Percentiles rank a stretch among this genome's conserved stretches.
Evolutionary conservation across 2,329 filamentous ascomycete species (phyloP).

Genomic region (Scolecobasidium constrictum): DNA sequence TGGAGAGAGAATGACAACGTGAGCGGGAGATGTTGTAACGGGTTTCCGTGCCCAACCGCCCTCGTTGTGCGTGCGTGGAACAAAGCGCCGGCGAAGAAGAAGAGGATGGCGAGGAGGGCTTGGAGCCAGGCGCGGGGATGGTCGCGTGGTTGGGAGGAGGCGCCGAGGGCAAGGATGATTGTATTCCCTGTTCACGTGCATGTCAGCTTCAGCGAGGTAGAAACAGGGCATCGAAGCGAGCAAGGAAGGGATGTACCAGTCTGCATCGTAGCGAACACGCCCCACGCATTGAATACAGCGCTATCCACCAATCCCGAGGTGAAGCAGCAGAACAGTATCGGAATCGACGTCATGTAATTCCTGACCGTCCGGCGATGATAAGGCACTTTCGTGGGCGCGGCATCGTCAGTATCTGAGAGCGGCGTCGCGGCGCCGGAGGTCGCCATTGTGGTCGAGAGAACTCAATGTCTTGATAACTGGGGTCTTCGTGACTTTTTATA

Average conservation of each 20-base stretch:
- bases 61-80: constrained; percentile 14
- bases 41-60: constrained; percentile 15
- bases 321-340: constrained; percentile 33
- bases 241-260: constrained; percentile 36
- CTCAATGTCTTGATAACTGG: too few relatives aligned
- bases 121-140: constrained; percentile 43
- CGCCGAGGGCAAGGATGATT: constrained; percentile 50
- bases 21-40: constrained; percentile 31
- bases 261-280: constrained; percentile 42
- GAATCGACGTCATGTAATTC: constrained; percentile 11
- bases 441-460: too few relatives aligned
- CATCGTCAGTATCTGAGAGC: not conserved
- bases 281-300: constrained; percentile 36
- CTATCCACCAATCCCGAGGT: constrained; percentile 38
- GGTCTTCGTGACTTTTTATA: too few relatives aligned
- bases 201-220: too few relatives aligned
- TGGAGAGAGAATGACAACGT: constrained; percentile 42
- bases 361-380: constrained; percentile 1
- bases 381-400: not conserved
- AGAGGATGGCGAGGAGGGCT: constrained; percentile 41
- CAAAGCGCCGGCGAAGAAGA: constrained; percentile 45
- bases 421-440: too few relatives aligned
- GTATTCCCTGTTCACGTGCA: constrained; percentile 52
- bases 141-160: constrained; percentile 39
- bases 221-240: not conserved